Conservation (phyloP, 331 rosid species). For the Pyracantha coccinea region DNA sequence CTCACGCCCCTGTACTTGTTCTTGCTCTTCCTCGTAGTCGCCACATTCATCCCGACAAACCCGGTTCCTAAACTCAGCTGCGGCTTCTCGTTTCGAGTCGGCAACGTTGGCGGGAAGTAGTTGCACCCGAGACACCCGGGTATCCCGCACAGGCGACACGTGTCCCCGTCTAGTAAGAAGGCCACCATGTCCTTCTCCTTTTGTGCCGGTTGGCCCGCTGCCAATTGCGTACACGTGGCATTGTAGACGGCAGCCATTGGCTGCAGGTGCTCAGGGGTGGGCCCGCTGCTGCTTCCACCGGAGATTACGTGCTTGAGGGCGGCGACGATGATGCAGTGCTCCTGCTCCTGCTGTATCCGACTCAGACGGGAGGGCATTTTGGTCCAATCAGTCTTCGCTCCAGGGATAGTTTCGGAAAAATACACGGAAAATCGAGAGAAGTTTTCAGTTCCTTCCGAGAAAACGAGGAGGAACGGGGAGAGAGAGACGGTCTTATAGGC, state of each 20-base stretch:
- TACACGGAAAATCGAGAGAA: no score
- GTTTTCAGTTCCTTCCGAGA: no score
- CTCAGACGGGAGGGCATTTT: neutral
- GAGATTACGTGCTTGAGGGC: slow-evolving; percentile 32
- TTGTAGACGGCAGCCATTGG: neutral
- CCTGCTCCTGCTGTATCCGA: slow-evolving; percentile 18
- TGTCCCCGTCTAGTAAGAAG: neutral
- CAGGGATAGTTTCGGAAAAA: no score
- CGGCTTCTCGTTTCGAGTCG: neutral
- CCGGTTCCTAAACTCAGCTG: neutral
- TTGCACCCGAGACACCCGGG: slow-evolving; percentile 46
- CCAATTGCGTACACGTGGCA: neutral
- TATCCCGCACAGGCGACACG: slow-evolving; percentile 27
- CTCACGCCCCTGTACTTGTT: slow-evolving; percentile 51
- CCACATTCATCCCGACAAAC: neutral
- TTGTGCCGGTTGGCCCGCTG: neutral
- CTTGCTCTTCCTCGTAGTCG: slow-evolving; percentile 3
- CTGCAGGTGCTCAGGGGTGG: neutral
- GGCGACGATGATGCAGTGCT: slow-evolving; percentile 48
- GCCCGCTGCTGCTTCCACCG: neutral
- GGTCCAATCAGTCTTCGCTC: neutral
- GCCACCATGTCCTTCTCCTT: neutral
- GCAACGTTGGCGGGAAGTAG: slow-evolving; percentile 3
- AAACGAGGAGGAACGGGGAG: no score
- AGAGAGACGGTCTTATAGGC: no score